Percentiles rank a stretch among this genome's conserved stretches.
These are phyloP conservation scores for Phellopilus nigrolimitatus DNA, from an alignment of 1,284 basidiomycete species.

Conservation along the genomic window DNA sequence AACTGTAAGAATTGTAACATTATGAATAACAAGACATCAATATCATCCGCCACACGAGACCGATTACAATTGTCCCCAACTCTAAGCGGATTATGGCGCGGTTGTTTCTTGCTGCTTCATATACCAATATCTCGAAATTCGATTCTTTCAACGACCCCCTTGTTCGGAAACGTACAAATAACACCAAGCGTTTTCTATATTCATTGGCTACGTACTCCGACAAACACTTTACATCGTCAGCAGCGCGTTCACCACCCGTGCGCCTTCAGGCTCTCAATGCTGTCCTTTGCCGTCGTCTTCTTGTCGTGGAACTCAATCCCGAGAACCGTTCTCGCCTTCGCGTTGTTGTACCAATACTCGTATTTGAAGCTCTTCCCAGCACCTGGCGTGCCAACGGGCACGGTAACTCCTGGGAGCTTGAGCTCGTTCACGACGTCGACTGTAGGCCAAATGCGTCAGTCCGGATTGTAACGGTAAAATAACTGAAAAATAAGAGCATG, in stretches of 20 bases:
- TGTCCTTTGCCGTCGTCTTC: constrained; percentile 8
- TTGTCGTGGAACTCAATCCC: constrained; percentile 11
- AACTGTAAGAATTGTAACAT: no score
- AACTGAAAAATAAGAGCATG: background rate
- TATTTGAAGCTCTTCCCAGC: background rate
- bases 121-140: no score
- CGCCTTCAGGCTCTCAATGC: constrained; percentile 10
- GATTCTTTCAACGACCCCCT: no score
- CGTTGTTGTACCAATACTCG: background rate
- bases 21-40: no score
- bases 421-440: constrained; percentile 11
- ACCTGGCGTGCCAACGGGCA: constrained; percentile 9
- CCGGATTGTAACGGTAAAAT: background rate
- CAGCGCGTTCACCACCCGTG: constrained; percentile 20
- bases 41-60: no score
- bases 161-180: no score
- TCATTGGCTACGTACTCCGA: no score
- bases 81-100: no score
- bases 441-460: background rate
- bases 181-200: no score
- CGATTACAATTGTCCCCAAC: no score
- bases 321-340: constrained; percentile 1
- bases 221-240: no score
- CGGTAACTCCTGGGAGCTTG: constrained; percentile 4
- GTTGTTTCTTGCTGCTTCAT: no score